A percentile compares a stretch with the other conserved stretches of the same genome.
Evolutionary conservation across 345 rosid genomes (phyloP).

Genomic region (Boechera retrofracta): DNA sequence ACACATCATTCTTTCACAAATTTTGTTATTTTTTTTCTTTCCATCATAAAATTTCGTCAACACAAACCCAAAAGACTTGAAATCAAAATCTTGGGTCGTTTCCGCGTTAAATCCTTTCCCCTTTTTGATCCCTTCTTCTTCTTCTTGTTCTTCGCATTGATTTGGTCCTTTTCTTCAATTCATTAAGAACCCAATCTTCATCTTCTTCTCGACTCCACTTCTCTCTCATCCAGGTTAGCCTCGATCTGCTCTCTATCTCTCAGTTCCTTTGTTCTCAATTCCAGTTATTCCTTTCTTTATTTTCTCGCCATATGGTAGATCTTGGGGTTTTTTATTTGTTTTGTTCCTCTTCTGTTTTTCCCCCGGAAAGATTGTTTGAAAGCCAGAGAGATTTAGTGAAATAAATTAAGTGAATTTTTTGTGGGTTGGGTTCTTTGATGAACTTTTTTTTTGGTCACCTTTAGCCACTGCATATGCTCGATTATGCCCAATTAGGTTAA

Average conservation of each 20-base stretch:
- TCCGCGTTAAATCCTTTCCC: conserved; percentile 35
- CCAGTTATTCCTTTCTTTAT: conserved; percentile 8
- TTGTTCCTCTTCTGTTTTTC: background rate
- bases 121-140: conserved; percentile 29
- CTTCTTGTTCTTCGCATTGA: conserved; percentile 32
- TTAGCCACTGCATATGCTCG: background rate
- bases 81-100: conserved; percentile 15
- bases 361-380: background rate
- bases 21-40: background rate
- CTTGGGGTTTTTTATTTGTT: background rate
- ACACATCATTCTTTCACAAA: no score
- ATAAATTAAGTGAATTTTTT: background rate
- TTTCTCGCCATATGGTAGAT: no score
- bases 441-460: background rate
- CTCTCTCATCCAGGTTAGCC: conserved; percentile 1
- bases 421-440: background rate
- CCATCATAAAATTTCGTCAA: conserved; percentile 16
- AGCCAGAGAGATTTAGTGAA: background rate
- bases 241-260: conserved; percentile 28
- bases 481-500: conserved; percentile 4
- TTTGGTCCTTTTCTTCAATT: conserved; percentile 23
- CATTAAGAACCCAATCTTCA: conserved; percentile 16
- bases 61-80: conserved; percentile 13
- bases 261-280: conserved; percentile 14
- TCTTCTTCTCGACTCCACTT: conserved; percentile 21